phyloP scores from a whole-genome alignment of 2,329 filamentous ascomycete genomes.

The Exutisphaerella laricina region DNA sequence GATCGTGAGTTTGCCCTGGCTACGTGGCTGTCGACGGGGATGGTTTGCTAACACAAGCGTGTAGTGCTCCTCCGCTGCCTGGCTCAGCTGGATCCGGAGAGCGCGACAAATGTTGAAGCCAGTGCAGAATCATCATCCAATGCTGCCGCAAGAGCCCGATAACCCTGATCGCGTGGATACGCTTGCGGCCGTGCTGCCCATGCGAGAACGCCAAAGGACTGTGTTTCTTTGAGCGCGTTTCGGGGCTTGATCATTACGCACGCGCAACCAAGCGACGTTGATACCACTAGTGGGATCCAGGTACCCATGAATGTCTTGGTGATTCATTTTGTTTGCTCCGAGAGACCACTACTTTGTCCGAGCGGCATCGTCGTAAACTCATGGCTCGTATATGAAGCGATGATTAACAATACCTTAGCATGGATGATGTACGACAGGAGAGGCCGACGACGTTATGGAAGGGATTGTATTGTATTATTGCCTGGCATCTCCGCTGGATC shows the following conservation, averaged over 20 bases:
- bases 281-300: no score
- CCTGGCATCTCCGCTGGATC: constrained; percentile 5
- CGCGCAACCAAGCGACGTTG: no score
- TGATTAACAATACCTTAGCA: background rate
- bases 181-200: no score
- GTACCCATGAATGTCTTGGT: no score
- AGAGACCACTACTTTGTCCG: background rate
- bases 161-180: no score
- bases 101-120: constrained; percentile 10
- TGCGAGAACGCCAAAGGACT: no score
- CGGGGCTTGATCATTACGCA: no score
- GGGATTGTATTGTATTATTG: background rate
- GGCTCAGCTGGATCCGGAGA: constrained; percentile 19
- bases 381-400: background rate
- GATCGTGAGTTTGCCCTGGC: constrained; percentile 58
- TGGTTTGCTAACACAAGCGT: constrained; percentile 10
- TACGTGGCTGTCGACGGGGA: background rate
- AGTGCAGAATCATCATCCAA: constrained; percentile 17
- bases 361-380: background rate
- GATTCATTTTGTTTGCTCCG: background rate
- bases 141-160: constrained; percentile 18
- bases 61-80: constrained; percentile 23
- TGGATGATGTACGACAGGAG: background rate
- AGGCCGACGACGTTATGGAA: background rate
- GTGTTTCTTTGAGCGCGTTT: no score